Evolutionary conservation across 768 basidiomycete species (phyloP).

Genomic region (Rhodotorula toruloides): DNA sequence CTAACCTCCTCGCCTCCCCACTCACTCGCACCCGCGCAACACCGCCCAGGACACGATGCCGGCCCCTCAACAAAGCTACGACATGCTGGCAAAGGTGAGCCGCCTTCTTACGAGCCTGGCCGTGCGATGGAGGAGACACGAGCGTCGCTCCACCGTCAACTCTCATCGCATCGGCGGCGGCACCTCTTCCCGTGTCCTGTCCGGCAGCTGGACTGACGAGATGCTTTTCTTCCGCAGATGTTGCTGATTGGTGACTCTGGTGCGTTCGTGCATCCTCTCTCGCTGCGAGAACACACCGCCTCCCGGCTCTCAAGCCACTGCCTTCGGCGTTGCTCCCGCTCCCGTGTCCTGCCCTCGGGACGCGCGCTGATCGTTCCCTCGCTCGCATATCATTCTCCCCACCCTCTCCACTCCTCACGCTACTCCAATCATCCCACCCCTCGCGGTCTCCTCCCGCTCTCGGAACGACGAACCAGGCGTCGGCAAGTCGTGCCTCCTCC

Average conservation of each 20-base stretch:
- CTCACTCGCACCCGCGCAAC: background rate
- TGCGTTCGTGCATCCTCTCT: background rate
- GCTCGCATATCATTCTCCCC: background rate
- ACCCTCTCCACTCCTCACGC: background rate
- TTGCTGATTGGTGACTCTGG: conserved; percentile 40
- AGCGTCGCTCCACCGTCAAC: no score
- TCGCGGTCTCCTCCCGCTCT: no score
- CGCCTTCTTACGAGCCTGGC: no score
- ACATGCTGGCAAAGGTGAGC: conserved; percentile 40
- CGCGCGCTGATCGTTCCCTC: background rate
- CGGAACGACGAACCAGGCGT: conserved; percentile 66
- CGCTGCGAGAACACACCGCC: background rate
- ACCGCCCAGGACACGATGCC: conserved; percentile 4
- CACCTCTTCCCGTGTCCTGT: no score
- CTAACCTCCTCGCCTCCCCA: background rate
- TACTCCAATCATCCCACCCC: background rate
- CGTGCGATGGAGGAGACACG: no score
- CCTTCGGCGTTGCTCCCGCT: background rate
- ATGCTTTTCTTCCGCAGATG: no score
- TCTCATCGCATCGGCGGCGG: no score
- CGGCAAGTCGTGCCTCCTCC: conserved; percentile 71
- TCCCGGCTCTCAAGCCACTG: background rate
- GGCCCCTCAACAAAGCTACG: conserved; percentile 31
- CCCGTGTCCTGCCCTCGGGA: background rate
- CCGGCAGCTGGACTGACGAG: no score